Conservation (phyloP, 371 early-diverging fungal genomes). For the Circinella minor region DNA sequence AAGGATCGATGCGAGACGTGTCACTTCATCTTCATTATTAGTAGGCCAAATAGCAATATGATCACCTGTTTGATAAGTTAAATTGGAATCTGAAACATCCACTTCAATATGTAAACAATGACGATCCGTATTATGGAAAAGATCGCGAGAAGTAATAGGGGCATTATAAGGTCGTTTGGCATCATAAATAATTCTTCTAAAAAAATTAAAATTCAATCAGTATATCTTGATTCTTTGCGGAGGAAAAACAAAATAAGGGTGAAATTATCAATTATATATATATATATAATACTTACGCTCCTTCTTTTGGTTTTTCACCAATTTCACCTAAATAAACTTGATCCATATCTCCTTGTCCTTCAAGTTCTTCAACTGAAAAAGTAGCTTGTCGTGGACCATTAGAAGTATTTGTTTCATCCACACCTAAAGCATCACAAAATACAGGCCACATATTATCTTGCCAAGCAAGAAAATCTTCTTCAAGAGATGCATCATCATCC, state of each 20-base stretch:
- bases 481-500: slow-evolving; percentile 94
- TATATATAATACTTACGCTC: slow-evolving; percentile 42
- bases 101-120: slow-evolving; percentile 93
- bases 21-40: slow-evolving; percentile 82
- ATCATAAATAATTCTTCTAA: slow-evolving; percentile 60
- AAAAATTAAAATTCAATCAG: background rate
- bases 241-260: background rate
- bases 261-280: background rate
- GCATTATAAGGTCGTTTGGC: slow-evolving; percentile 85
- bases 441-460: slow-evolving; percentile 83
- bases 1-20: slow-evolving; percentile 66
- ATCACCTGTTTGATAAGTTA: slow-evolving; percentile 92
- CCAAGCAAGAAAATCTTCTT: slow-evolving; percentile 96
- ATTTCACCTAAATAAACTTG: slow-evolving; percentile 68
- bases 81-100: slow-evolving; percentile 79
- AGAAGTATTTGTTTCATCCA: slow-evolving; percentile 57
- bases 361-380: slow-evolving; percentile 50
- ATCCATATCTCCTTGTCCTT: slow-evolving; percentile 31
- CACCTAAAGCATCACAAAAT: slow-evolving; percentile 75
- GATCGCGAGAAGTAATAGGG: slow-evolving; percentile 64
- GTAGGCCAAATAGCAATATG: slow-evolving; percentile 93
- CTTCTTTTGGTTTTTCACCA: slow-evolving; percentile 46
- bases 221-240: too few species aligned
- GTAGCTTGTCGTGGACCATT: slow-evolving; percentile 47
- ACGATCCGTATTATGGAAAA: slow-evolving; percentile 74